Evolutionary conservation across 140 eudicot genomes (phyloP), one percentile per base, ranked within the genome.

Genomic region (Oenanthe javanica): DNA sequence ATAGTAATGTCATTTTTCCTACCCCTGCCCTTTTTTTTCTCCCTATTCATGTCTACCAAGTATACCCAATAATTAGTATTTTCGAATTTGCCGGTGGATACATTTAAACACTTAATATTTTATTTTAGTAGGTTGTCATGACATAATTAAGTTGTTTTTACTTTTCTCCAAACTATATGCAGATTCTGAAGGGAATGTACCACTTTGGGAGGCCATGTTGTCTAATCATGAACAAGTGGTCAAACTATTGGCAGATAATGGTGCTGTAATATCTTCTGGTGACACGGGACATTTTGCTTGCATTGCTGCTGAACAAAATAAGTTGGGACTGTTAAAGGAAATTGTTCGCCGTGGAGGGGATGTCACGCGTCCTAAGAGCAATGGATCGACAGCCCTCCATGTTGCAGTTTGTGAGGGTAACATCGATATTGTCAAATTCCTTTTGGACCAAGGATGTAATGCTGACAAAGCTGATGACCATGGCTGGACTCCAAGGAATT

Each of bases 171-270:
- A 72, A 46, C 12, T 66, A 27, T 77, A 75, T 61, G 69, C 96
- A 95, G 99, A 95, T 91, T 85, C 88, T 57, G 96, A 95, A 86
- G 98, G 99, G 67, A 91, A 78, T 78, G 93, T 91, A n/a, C 99
- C 99, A 75, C 76, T 95, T 21, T 95, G 97, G 99, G 99, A 95
- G 78, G 93, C 99, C 81, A 89, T 95, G 57, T 66, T 86, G 70
- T 92, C 86, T 31, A 85, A 81, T 38, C 98, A 92, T 78, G 89
- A 87, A 38, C 72, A 79, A 27, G 89, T 89, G 6, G 64, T 77
- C 55, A 82, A 77, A 79, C 80, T 91, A 51, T 79, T 96, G 46
- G 77, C 74, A n/a, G 93, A 91, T 18, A 87, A 93, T 42, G 91
- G 91, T 2, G 96, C 98, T 9, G 72, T 81, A 50, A 19, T 96